A percentile compares a stretch with the other conserved stretches of the same genome.
Conservation (phyloP, 805 yeast species). For the Sugiyamaella smithiae region DNA sequence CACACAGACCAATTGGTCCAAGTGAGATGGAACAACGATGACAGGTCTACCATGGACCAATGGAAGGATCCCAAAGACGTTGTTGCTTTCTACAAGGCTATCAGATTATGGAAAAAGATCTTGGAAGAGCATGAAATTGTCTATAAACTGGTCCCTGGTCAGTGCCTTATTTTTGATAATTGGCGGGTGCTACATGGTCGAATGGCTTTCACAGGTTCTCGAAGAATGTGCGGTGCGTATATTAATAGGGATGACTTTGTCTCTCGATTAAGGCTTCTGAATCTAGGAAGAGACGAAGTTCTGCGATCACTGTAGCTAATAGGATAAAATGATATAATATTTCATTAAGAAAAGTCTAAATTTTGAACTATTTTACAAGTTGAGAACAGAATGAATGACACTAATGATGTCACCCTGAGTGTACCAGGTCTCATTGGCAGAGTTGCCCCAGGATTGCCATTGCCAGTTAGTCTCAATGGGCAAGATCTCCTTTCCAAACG, state of each 20-base stretch:
- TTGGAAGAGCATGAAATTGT: constrained; percentile 53
- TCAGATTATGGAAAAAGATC: constrained; percentile 54
- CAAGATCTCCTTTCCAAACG: constrained; percentile 2
- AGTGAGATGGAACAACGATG: constrained; percentile 70
- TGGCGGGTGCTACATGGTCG: constrained; percentile 73
- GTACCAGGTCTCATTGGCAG: constrained; percentile 7
- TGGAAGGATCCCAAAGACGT: constrained; percentile 45
- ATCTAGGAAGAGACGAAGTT: constrained; percentile 48
- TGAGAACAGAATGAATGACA: background rate
- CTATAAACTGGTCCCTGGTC: constrained; percentile 61
- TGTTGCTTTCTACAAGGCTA: constrained; percentile 53
- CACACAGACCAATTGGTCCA: constrained; percentile 52
- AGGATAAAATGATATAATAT: no score
- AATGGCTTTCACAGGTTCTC: constrained; percentile 60
- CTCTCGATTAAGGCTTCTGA: constrained; percentile 44
- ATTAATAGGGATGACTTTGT: constrained; percentile 65
- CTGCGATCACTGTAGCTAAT: constrained; percentile 25
- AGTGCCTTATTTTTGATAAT: constrained; percentile 64
- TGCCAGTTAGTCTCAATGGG: constrained; percentile 12
- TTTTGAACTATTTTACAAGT: background rate
- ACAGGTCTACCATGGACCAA: constrained; percentile 58
- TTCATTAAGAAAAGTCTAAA: no score
- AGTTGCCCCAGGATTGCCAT: constrained; percentile 8
- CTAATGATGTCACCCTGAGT: constrained; percentile 8
- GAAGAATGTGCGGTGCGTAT: constrained; percentile 73